These are phyloP conservation scores for Tetracentron sinense DNA, from an alignment of 164 flowering plant species.

Conservation along the genomic window DNA sequence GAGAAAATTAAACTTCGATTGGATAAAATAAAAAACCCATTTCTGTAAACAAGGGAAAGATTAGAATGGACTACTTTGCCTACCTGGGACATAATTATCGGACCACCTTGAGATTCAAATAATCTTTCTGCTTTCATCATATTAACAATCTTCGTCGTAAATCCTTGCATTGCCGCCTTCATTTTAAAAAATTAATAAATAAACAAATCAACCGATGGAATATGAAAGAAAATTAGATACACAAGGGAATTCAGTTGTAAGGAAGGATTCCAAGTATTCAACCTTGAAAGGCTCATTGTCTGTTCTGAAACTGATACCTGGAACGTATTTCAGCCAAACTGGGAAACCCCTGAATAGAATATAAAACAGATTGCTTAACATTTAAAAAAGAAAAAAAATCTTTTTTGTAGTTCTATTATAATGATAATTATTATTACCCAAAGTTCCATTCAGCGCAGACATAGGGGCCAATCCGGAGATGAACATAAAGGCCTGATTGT, in stretches of 20 bases:
- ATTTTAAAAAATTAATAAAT: neutral
- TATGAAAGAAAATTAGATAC: neutral
- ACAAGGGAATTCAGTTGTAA: neutral
- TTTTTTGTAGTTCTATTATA: neutral
- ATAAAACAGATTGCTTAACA: constrained; percentile 8
- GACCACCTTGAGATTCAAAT: constrained; percentile 80
- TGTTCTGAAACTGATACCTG: constrained; percentile 78
- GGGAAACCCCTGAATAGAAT: constrained; percentile 76
- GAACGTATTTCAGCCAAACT: constrained; percentile 87
- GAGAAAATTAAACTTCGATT: neutral
- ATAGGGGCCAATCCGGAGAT: constrained; percentile 96
- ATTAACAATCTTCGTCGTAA: constrained; percentile 66
- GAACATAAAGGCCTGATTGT: constrained; percentile 82
- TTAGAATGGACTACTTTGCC: neutral
- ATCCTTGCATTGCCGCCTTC: constrained; percentile 55
- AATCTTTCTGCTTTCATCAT: constrained; percentile 83
- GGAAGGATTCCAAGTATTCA: constrained; percentile 6
- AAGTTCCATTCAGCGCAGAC: constrained; percentile 99
- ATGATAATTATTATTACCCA: constrained; percentile 48
- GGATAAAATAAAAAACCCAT: neutral
- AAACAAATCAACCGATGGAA: neutral
- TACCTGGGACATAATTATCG: constrained; percentile 90
- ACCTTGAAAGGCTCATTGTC: constrained; percentile 95
- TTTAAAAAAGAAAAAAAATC: neutral
- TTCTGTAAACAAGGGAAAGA: neutral